Evolutionary conservation across 1,284 basidiomycete genomes (phyloP).

Genomic region (Phaffia rhodozyma): DNA sequence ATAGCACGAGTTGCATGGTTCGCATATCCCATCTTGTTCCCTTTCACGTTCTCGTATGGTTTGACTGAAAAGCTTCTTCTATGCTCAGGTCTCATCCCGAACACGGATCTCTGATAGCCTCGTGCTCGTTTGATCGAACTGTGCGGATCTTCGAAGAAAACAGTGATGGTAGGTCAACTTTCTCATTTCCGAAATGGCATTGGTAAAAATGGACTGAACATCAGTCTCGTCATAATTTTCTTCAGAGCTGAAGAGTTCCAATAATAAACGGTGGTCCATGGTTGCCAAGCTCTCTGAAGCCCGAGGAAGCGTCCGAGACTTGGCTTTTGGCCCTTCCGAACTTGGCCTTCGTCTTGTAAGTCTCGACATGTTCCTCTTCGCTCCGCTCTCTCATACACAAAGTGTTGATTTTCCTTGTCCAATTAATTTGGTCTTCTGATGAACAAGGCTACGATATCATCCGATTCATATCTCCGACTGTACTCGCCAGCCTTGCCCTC

Average conservation of each 20-base stretch:
- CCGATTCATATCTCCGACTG: conserved; percentile 70
- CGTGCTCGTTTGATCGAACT: conserved; percentile 72
- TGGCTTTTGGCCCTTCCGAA: conserved; percentile 61
- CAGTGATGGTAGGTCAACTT: conserved; percentile 14
- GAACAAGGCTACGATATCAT: conserved; percentile 63
- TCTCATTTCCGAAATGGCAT: not conserved
- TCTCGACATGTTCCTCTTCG: not conserved
- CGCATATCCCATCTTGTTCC: not conserved
- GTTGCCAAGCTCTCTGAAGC: conserved; percentile 58
- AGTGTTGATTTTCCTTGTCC: not conserved
- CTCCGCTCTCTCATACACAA: not conserved
- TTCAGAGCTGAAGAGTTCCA: too few relatives aligned
- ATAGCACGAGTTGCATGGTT: conserved; percentile 8
- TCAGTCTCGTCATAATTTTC: too few relatives aligned
- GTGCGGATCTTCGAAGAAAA: conserved; percentile 80
- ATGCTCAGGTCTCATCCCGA: conserved; percentile 68
- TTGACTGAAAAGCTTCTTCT: conserved; percentile 3
- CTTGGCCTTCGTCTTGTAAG: conserved; percentile 66
- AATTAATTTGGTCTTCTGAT: not conserved
- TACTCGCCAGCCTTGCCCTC: conserved; percentile 83
- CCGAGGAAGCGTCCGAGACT: conserved; percentile 63
- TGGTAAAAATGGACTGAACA: too few relatives aligned
- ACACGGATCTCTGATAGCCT: conserved; percentile 71
- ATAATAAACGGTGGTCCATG: conserved; percentile 49
- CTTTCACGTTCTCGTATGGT: not conserved